Percentiles rank a stretch among this genome's conserved stretches.
These are phyloP conservation scores for Cryptosporidium tyzzeri DNA, from an alignment of 169 alveolate genomes.

Conservation along the genomic window DNA sequence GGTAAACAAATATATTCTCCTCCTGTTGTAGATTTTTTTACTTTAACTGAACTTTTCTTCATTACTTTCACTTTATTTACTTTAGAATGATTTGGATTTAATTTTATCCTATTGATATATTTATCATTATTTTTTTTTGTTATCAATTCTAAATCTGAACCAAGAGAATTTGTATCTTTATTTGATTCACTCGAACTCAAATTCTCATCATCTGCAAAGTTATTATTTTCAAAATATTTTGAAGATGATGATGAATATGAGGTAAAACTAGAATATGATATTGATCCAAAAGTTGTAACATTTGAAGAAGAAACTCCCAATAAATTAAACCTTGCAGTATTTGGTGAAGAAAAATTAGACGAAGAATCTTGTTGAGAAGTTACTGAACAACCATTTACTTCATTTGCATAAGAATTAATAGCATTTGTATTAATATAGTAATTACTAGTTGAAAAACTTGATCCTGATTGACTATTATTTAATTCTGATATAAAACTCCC, in stretches of 20 bases:
- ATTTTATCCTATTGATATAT: not conserved
- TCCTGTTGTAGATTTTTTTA: not conserved
- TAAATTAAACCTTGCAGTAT: not conserved
- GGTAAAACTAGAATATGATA: constrained; percentile 7
- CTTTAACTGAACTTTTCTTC: not conserved
- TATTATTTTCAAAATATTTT: not conserved
- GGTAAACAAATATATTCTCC: not conserved
- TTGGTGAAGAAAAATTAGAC: constrained; percentile 20
- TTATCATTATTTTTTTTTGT: not conserved
- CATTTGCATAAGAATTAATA: not conserved
- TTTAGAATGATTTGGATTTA: not conserved
- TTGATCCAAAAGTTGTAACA: constrained; percentile 5
- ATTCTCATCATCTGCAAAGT: not conserved
- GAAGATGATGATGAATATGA: constrained; percentile 18
- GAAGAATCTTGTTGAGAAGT: not conserved
- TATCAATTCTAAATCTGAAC: not conserved
- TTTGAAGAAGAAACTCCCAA: constrained; percentile 22
- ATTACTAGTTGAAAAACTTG: not conserved
- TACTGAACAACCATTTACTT: not conserved
- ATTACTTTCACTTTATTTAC: not conserved
- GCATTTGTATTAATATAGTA: not conserved
- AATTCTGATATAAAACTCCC: not conserved
- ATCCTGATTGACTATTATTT: not conserved
- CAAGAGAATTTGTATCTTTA: not conserved
- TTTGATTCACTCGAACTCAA: not conserved